These are phyloP conservation scores for Afroboletus lepidellus DNA, from an alignment of 1,284 basidiomycete genomes.

Conservation along the genomic window DNA sequence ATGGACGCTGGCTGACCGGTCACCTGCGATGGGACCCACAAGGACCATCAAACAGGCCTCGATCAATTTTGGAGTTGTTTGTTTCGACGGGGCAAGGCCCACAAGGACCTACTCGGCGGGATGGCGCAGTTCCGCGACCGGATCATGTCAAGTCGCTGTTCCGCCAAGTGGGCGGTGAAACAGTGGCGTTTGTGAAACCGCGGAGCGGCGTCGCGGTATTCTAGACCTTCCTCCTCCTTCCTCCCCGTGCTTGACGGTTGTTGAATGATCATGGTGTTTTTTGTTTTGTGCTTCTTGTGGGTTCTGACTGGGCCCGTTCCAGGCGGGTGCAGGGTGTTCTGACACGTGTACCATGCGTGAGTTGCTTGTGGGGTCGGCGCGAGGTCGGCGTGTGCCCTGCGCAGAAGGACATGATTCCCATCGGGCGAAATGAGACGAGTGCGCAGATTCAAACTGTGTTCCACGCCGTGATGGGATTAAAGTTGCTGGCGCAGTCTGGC, in stretches of 20 bases:
- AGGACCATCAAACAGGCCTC: not conserved
- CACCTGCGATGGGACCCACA: not conserved
- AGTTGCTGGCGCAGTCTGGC: not conserved
- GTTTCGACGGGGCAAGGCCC: not conserved
- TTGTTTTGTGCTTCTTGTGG: not conserved
- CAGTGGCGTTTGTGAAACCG: not conserved
- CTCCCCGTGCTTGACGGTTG: not conserved
- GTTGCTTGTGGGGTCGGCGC: not conserved
- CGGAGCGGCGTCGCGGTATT: constrained; percentile 4
- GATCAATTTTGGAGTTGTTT: not conserved
- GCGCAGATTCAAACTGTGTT: constrained; percentile 3
- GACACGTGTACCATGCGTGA: constrained; percentile 9
- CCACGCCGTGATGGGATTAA: constrained; percentile 1
- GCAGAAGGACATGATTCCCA: not conserved
- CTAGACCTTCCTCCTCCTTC: not conserved
- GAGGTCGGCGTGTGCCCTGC: not conserved
- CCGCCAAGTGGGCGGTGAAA: not conserved
- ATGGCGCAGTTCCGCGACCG: not conserved
- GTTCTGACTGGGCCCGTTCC: not conserved
- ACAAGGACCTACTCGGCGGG: not conserved
- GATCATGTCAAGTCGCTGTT: constrained; percentile 7
- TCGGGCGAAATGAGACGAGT: not conserved
- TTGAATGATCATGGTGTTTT: constrained; percentile 6
- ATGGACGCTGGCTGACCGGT: constrained; percentile 10
- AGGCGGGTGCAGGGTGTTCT: not conserved